phyloP scores from a whole-genome alignment of 2,329 filamentous ascomycete species.

The Cladosporium austrohemisphaericum region DNA sequence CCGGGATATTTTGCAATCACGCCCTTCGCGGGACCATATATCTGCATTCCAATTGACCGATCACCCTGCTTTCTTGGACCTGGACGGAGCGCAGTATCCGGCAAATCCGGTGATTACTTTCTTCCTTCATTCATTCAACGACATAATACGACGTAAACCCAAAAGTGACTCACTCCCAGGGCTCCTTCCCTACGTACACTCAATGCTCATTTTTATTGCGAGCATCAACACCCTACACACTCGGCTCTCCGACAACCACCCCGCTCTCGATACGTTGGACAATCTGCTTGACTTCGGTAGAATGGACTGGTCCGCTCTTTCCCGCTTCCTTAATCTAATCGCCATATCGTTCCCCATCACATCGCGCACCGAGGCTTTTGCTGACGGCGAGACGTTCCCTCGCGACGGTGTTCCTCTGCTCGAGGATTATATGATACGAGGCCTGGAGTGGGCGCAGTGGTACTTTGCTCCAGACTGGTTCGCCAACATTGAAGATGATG shows the following conservation, averaged over 20 bases:
- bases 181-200: conserved; percentile 58
- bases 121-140: conserved; percentile 12
- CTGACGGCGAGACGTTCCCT: conserved; percentile 37
- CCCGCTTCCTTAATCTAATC: conserved; percentile 52
- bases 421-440: conserved; percentile 66
- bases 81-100: neutral
- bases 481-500: conserved; percentile 60
- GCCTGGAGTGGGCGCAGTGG: conserved; percentile 56
- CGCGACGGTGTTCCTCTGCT: conserved; percentile 54
- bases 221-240: conserved; percentile 18
- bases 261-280: conserved; percentile 27
- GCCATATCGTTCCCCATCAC: conserved; percentile 33
- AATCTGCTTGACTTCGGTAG: neutral
- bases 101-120: conserved; percentile 14
- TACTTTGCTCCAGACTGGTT: conserved; percentile 62
- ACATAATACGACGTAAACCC: conserved; percentile 6
- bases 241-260: conserved; percentile 16
- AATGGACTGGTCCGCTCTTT: conserved; percentile 48
- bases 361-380: conserved; percentile 36
- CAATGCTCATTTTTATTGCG: conserved; percentile 58
- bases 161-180: conserved; percentile 45
- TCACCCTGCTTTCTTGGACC: neutral
- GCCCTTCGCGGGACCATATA: conserved; percentile 11
- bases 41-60: neutral
- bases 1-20: conserved; percentile 14